Evolutionary conservation across 768 basidiomycete species (phyloP).

Genomic region (Tylopilus plumbeoviolaceoides): DNA sequence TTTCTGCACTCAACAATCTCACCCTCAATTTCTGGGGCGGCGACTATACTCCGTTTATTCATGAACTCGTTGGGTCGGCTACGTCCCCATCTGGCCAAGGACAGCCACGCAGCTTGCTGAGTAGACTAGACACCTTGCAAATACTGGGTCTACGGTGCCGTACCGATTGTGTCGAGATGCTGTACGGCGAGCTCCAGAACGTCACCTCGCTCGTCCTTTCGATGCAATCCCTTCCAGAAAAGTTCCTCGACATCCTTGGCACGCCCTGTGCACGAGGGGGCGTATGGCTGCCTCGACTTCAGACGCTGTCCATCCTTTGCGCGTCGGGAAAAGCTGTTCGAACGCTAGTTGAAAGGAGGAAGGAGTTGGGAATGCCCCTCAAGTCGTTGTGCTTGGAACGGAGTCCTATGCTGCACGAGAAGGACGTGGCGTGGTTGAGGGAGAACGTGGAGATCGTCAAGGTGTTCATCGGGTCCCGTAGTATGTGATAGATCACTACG

Average conservation of each 20-base stretch:
- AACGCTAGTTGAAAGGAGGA: not conserved
- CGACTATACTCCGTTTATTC: slow-evolving; percentile 50
- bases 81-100: slow-evolving; percentile 27
- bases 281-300: not conserved
- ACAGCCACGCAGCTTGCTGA: slow-evolving; percentile 36
- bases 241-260: not conserved
- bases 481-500: too few relatives aligned
- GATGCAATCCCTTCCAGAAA: too few relatives aligned
- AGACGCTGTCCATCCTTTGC: not conserved
- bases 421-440: too few relatives aligned
- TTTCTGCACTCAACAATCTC: slow-evolving; percentile 36
- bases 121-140: slow-evolving; percentile 48
- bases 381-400: not conserved
- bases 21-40: slow-evolving; percentile 52
- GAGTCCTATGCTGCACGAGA: too few relatives aligned
- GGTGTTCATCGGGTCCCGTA: too few relatives aligned
- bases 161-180: slow-evolving; percentile 14
- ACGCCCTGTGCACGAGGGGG: not conserved
- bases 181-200: slow-evolving; percentile 47
- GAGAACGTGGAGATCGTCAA: too few relatives aligned
- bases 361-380: not conserved
- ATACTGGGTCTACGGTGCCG: slow-evolving; percentile 48
- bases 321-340: not conserved
- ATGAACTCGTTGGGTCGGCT: slow-evolving; percentile 33
- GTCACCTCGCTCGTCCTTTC: slow-evolving; percentile 37